Base-by-base conservation (phyloP, 1,284 basidiomycete species). In the Termitomyces sp. region DNA sequence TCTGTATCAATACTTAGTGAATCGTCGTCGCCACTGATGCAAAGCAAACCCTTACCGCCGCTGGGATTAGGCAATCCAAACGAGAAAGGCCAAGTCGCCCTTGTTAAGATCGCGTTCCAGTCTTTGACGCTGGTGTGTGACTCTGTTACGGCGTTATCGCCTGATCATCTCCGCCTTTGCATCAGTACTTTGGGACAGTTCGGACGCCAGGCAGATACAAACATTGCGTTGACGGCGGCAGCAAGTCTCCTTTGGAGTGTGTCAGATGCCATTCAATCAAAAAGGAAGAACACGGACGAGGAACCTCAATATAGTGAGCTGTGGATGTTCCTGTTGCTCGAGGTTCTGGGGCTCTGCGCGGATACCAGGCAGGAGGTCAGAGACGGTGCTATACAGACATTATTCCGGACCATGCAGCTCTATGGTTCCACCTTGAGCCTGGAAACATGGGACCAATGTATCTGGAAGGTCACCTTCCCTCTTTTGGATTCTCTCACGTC, bases 91-190 rank as follows among this genome's bases (percentile, higher is more conserved):
- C 83, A 84, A 57, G 79, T 77, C 0, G 73, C 78, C 0, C 76
- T 92, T 7, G 83, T 94, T 58, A 90, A 94, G 70, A 90, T 94
- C 44, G 94, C 93, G 0, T 98, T 98, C 71, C 91, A 95, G 54
- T 95, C 92, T 0, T 73, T 99, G 58, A 98, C 93, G 12, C 75
- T 99, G 4, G 92, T 98, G 36, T 98, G 94, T 67, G 94, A 99
- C 68, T 91, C 93, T 6, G 80, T 98, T 5, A 85, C 92, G 0
- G 82, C 83, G 0, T 80, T 99, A 15, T 88, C 89, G 2, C 81
- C 86, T 0, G 81, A 86, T 30, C 88, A 96, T 62, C 82, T 98
- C 34, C 84, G 86, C 5, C 78, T 90, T 9, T 98, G 95, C 64
- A 96, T 98, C 70, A 82, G 79, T 54, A 94, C 93, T 10, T 78